Evolutionary conservation across 2,329 filamentous ascomycete genomes (phyloP).

Genomic region (Dactylellina parvicollis): DNA sequence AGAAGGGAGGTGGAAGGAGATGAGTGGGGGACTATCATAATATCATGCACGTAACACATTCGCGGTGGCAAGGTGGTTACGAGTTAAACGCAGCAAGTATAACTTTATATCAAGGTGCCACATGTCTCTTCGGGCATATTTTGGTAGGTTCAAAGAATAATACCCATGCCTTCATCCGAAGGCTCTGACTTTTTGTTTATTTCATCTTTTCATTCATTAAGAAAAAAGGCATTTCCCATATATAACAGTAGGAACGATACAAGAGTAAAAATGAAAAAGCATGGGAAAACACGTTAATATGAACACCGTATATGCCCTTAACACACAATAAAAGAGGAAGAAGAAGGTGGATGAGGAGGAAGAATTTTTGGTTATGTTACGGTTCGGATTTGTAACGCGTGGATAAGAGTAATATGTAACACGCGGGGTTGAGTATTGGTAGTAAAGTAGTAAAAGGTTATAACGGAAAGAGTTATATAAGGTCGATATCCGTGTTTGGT

Average conservation of each 20-base stretch:
- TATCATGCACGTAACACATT: too few relatives aligned
- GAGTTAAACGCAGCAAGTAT: neutral
- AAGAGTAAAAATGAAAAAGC: conserved; percentile 39
- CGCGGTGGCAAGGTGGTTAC: conserved; percentile 4
- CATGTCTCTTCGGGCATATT: neutral
- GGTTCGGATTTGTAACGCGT: too few relatives aligned
- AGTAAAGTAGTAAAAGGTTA: conserved; percentile 6
- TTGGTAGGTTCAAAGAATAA: neutral
- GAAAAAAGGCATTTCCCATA: conserved; percentile 54
- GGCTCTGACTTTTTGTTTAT: conserved; percentile 11
- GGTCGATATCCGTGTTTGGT: neutral
- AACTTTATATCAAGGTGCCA: neutral
- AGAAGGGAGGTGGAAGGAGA: conserved; percentile 37
- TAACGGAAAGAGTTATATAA: conserved; percentile 26
- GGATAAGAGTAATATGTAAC: conserved; percentile 8
- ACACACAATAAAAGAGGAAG: conserved; percentile 52
- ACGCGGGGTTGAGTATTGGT: conserved; percentile 4
- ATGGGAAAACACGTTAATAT: conserved; percentile 41
- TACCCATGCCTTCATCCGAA: neutral
- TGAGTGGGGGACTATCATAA: too few relatives aligned
- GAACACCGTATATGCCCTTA: conserved; percentile 52
- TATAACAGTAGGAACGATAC: conserved; percentile 57
- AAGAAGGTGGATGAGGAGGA: conserved; percentile 22
- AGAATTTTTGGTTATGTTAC: neutral
- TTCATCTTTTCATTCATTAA: conserved; percentile 54